A percentile compares a stretch with the other conserved stretches of the same genome.
Evolutionary conservation across 495 filamentous ascomycete species (phyloP).

Genomic region (Xylaria acuta): DNA sequence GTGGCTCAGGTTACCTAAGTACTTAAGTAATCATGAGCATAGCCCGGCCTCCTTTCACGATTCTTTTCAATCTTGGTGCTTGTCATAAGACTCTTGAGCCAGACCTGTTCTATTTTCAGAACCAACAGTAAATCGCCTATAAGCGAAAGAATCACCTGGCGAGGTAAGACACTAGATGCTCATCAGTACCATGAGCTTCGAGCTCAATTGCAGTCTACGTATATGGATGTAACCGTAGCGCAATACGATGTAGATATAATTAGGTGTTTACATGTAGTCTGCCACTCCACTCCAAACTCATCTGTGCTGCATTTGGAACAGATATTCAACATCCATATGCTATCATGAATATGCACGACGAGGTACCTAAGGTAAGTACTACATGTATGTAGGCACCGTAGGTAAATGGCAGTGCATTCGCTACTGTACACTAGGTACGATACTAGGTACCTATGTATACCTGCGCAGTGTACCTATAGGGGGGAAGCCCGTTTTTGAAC

Average conservation of each 20-base stretch:
- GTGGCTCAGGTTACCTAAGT: constrained; percentile 1
- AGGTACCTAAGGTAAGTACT: too few species aligned
- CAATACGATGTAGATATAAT: background rate
- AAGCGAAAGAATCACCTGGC: background rate
- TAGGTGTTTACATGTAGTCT: too few species aligned
- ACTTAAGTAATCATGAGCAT: background rate
- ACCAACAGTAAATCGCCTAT: background rate
- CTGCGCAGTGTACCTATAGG: too few species aligned
- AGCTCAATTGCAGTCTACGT: background rate
- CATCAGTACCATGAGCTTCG: background rate
- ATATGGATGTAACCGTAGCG: background rate
- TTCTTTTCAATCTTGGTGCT: constrained; percentile 3
- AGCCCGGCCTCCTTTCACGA: background rate
- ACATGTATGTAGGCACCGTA: too few species aligned
- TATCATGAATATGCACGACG: too few species aligned
- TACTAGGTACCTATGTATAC: too few species aligned
- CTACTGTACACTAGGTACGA: background rate
- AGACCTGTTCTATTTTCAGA: background rate
- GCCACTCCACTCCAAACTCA: background rate
- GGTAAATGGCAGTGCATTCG: background rate
- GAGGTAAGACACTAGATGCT: background rate
- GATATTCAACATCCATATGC: too few species aligned
- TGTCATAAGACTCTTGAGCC: background rate
- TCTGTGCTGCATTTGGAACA: background rate
- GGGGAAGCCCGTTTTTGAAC: too few species aligned